phyloP scores from a whole-genome alignment of 202 grass and related monocot species.

The Zizania palustris region DNA sequence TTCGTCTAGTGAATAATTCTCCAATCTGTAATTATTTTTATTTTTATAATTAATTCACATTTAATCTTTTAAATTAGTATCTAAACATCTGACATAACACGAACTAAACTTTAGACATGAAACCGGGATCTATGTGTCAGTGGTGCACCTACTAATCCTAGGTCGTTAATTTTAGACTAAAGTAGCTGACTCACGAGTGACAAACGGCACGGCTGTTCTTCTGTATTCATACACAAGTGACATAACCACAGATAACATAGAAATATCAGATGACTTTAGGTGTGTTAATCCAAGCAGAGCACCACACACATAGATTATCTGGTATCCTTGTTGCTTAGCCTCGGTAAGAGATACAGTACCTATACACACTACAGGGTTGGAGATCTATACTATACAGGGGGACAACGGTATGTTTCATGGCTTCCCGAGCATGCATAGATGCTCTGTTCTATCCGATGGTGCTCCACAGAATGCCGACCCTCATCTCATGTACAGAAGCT shows the following conservation, averaged over 20 bases:
- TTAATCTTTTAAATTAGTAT: too few species aligned
- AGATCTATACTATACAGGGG: constrained; percentile 51
- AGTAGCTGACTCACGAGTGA: not conserved
- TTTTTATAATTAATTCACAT: too few species aligned
- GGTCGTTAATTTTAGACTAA: too few species aligned
- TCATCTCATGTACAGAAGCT: constrained; percentile 59
- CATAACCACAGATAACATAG: constrained; percentile 3
- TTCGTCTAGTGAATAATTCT: too few species aligned
- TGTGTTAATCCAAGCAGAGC: constrained; percentile 39
- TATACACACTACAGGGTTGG: constrained; percentile 43
- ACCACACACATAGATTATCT: constrained; percentile 26
- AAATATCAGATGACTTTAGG: too few species aligned
- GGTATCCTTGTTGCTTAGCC: constrained; percentile 40
- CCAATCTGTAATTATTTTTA: too few species aligned
- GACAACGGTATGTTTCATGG: constrained; percentile 32
- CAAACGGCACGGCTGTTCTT: not conserved
- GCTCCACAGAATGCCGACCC: constrained; percentile 39
- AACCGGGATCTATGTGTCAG: not conserved
- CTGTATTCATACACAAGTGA: not conserved
- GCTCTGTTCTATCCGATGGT: constrained; percentile 37
- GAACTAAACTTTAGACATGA: too few species aligned
- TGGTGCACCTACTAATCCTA: not conserved
- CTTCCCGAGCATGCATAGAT: constrained; percentile 32
- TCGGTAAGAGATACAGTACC: constrained; percentile 46
- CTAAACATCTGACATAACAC: too few species aligned